phyloP scores from a whole-genome alignment of 2,329 filamentous ascomycete genomes.

The Phyllosticta citriasiana region DNA sequence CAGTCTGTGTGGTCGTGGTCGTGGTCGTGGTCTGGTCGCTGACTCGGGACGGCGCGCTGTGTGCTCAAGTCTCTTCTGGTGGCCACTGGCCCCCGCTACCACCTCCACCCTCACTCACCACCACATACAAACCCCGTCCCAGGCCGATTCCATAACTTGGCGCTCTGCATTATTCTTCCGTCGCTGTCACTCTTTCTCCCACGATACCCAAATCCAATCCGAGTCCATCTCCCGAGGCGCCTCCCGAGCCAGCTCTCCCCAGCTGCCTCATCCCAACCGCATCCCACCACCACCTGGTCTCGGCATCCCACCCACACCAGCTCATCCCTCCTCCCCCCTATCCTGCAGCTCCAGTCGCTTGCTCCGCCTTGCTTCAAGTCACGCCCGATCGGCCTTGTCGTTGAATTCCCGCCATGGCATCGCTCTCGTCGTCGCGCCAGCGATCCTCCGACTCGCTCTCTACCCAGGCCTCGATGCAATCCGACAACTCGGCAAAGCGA shows the following conservation, averaged over 20 bases:
- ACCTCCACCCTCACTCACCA: background rate
- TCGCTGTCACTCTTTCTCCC: background rate
- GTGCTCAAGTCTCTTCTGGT: background rate
- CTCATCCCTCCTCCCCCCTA: background rate
- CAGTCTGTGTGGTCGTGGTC: background rate
- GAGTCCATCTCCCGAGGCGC: background rate
- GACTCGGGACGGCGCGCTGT: background rate
- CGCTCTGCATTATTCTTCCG: background rate
- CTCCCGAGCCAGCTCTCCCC: background rate
- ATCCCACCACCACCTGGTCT: conserved; percentile 4
- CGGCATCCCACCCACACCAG: background rate
- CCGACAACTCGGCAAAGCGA: conserved; percentile 6
- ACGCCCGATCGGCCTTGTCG: background rate
- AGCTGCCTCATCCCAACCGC: background rate
- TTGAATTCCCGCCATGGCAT: conserved; percentile 1
- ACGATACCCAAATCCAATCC: background rate
- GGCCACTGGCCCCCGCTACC: background rate
- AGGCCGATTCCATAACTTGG: background rate
- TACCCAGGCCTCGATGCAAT: conserved; percentile 7
- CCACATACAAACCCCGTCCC: background rate
- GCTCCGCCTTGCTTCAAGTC: background rate
- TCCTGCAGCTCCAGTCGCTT: background rate
- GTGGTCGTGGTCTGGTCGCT: background rate
- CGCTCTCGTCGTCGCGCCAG: conserved; percentile 7
- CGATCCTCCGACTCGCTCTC: conserved; percentile 10